Conservation (phyloP, 2,329 filamentous ascomycete genomes). For the Aphanocladium album region DNA sequence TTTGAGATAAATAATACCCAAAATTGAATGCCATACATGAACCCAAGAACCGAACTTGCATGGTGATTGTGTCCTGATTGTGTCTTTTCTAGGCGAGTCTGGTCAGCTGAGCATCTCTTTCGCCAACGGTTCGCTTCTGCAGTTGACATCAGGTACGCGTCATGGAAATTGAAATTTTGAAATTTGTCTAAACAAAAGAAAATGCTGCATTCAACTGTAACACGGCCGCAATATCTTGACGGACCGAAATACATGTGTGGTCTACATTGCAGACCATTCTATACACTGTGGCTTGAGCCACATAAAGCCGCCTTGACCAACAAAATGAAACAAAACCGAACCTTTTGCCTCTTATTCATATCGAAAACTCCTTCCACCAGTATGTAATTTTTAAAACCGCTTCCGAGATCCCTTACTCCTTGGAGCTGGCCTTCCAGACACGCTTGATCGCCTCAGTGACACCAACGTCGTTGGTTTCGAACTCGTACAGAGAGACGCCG, state of each 20-base stretch:
- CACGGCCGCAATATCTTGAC: slow-evolving; percentile 2
- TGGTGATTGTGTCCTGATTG: neutral
- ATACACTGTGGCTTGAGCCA: slow-evolving; percentile 14
- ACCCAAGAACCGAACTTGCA: neutral
- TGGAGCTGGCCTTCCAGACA: slow-evolving; percentile 68
- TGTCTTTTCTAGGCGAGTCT: neutral
- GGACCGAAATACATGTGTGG: slow-evolving; percentile 10
- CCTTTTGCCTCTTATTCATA: neutral
- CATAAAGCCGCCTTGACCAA: slow-evolving; percentile 8
- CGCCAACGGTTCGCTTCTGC: too few species aligned
- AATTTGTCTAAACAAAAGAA: neutral
- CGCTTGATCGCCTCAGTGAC: slow-evolving; percentile 84
- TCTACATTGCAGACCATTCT: slow-evolving; percentile 11
- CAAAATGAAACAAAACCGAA: neutral
- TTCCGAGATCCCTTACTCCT: slow-evolving; percentile 31
- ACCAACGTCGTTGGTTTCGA: slow-evolving; percentile 97
- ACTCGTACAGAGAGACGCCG: slow-evolving; percentile 90
- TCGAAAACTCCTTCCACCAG: neutral
- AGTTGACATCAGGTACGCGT: neutral
- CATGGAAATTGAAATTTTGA: neutral
- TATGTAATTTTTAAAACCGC: neutral
- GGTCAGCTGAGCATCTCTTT: too few species aligned
- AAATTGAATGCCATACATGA: neutral
- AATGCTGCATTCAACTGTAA: slow-evolving; percentile 7
- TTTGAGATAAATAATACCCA: neutral